These are phyloP conservation scores for Trifolium pratense DNA, from an alignment of 306 rosid genomes.

Conservation along the genomic window DNA sequence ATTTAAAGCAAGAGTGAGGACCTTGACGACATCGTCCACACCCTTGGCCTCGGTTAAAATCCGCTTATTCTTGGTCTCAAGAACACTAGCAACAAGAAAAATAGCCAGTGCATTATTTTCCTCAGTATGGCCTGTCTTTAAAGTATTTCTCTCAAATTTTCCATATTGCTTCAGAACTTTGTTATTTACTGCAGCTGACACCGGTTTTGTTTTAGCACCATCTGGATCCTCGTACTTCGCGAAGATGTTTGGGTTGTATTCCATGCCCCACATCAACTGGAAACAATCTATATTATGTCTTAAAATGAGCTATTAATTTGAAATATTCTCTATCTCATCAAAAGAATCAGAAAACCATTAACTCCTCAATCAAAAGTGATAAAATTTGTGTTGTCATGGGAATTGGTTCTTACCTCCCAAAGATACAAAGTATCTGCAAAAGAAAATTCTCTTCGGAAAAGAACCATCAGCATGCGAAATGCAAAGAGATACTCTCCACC, in stretches of 20 bases:
- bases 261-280: constrained; percentile 99
- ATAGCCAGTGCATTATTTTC: constrained; percentile 63
- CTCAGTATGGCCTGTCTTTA: constrained; percentile 64
- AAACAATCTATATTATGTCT: constrained; percentile 79
- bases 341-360: constrained; percentile 26
- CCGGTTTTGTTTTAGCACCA: constrained; percentile 32
- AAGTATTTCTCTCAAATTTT: constrained; percentile 76
- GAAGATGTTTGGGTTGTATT: constrained; percentile 90
- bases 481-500: constrained; percentile 97
- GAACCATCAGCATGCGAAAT: constrained; percentile 97
- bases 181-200: constrained; percentile 49
- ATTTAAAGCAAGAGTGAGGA: constrained; percentile 40
- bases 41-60: constrained; percentile 88
- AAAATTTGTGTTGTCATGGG: constrained; percentile 31
- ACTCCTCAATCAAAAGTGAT: constrained; percentile 29
- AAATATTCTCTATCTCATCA: constrained; percentile 38
- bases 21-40: constrained; percentile 87
- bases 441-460: constrained; percentile 95
- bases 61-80: constrained; percentile 77
- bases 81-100: constrained; percentile 89
- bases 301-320: constrained; percentile 51
- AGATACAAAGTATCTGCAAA: constrained; percentile 89
- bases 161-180: constrained; percentile 80
- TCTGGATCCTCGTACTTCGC: constrained; percentile 56
- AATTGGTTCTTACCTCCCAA: constrained; percentile 82